phyloP scores from a whole-genome alignment of 192 early-diverging fungal species.

The Coemansia sp. region DNA sequence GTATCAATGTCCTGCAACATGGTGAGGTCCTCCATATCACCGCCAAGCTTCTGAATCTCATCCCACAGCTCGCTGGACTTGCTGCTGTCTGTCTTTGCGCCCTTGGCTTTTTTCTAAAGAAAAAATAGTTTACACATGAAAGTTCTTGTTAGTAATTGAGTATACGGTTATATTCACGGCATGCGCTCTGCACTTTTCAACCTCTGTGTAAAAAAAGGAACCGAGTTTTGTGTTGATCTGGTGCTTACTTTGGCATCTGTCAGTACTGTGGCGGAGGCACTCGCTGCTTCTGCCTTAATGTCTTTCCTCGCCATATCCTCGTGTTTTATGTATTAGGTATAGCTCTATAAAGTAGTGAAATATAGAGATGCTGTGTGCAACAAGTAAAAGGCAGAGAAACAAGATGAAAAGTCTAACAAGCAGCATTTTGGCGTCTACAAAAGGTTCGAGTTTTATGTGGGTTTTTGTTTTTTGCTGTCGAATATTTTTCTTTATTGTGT shows the following conservation, averaged over 20 bases:
- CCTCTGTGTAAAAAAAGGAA: neutral
- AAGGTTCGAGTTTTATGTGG: neutral
- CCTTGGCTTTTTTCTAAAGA: slow-evolving; percentile 2
- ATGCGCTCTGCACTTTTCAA: neutral
- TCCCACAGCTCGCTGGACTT: slow-evolving; percentile 45
- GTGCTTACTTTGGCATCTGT: neutral
- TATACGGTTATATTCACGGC: neutral
- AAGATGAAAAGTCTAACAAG: neutral
- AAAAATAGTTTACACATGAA: neutral
- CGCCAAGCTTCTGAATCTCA: slow-evolving; percentile 70
- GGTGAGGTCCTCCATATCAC: slow-evolving; percentile 58
- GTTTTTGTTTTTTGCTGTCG: neutral
- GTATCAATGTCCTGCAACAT: slow-evolving; percentile 61
- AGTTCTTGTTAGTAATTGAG: neutral
- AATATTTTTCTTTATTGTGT: slow-evolving; percentile 2
- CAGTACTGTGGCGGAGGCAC: neutral
- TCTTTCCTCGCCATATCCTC: slow-evolving; percentile 20
- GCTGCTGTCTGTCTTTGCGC: neutral
- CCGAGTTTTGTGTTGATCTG: neutral
- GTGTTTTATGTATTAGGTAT: neutral
- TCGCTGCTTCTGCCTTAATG: neutral
- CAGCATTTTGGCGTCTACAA: neutral
- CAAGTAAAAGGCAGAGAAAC: neutral
- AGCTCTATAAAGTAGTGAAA: neutral
- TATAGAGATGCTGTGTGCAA: neutral